Percentiles rank a stretch among this genome's conserved stretches.
phyloP scores from a whole-genome alignment of 2,329 filamentous ascomycete species.

The Cladosporium halotolerans region DNA sequence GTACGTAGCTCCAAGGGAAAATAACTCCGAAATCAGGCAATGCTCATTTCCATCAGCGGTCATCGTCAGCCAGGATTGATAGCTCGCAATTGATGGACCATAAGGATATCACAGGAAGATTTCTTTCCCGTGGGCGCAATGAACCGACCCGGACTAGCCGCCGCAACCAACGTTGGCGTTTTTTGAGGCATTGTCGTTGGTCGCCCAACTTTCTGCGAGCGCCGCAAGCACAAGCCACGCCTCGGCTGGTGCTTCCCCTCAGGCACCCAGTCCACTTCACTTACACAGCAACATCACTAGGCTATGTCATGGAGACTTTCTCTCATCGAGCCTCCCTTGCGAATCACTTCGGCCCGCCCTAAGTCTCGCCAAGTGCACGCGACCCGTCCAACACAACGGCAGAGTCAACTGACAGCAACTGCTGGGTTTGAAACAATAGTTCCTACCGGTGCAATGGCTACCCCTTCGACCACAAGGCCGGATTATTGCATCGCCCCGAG shows the following conservation, averaged over 20 bases:
- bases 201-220: background rate
- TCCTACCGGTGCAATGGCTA: background rate
- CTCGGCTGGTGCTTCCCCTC: background rate
- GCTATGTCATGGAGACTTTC: background rate
- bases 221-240: background rate
- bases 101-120: background rate
- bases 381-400: background rate
- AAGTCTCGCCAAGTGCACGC: background rate
- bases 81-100: too few relatives aligned
- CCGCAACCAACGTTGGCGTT: background rate
- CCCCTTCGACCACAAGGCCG: background rate
- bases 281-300: background rate
- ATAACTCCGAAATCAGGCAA: too few relatives aligned
- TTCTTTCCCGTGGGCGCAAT: background rate
- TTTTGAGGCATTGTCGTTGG: background rate
- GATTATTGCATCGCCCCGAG: background rate
- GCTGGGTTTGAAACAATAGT: slow-evolving; percentile 4
- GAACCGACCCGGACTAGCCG: background rate
- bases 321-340: background rate
- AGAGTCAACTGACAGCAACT: background rate
- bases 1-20: too few relatives aligned
- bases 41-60: too few relatives aligned
- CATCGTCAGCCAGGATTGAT: too few relatives aligned
- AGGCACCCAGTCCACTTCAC: background rate
- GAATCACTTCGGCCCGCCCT: background rate